Conservation (phyloP, 108 stramenopile genomes). For the Stephanodiscus minutulus region DNA sequence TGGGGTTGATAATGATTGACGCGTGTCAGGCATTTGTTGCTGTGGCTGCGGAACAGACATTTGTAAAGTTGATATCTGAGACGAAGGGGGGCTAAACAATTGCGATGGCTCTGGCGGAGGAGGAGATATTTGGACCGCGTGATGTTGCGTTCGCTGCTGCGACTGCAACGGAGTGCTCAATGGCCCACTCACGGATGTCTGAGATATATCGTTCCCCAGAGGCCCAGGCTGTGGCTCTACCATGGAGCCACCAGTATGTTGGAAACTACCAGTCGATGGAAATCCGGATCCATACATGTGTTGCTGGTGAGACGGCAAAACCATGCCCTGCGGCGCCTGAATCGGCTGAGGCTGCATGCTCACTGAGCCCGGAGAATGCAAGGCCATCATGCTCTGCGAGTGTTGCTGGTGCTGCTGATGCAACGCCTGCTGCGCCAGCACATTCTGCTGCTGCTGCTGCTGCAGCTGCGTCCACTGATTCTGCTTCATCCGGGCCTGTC, state of each 20-base stretch:
- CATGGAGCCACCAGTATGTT: slow-evolving; percentile 12
- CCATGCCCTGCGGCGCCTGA: slow-evolving; percentile 6
- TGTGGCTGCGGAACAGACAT: slow-evolving; percentile 28
- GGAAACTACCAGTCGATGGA: slow-evolving; percentile 19
- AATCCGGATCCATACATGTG: slow-evolving; percentile 33
- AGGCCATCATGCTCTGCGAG: slow-evolving; percentile 16
- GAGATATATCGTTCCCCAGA: slow-evolving; percentile 15
- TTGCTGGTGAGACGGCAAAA: slow-evolving; percentile 31
- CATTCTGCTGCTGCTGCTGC: slow-evolving; percentile 40
- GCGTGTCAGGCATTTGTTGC: slow-evolving; percentile 17
- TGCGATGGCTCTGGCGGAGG: slow-evolving; percentile 21
- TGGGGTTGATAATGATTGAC: slow-evolving; percentile 11
- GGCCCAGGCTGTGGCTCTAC: slow-evolving; percentile 16
- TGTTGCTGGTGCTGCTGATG: slow-evolving; percentile 37
- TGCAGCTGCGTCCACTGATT: slow-evolving; percentile 55
- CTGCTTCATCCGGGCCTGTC: slow-evolving; percentile 73
- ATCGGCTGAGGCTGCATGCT: slow-evolving; percentile 27
- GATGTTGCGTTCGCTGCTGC: slow-evolving; percentile 35
- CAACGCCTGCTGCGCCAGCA: slow-evolving; percentile 24
- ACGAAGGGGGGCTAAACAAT: slow-evolving; percentile 1
- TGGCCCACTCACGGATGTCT: background rate
- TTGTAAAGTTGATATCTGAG: slow-evolving; percentile 24
- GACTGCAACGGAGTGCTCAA: slow-evolving; percentile 30
- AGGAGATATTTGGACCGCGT: slow-evolving; percentile 12
- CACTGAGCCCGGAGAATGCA: slow-evolving; percentile 11